Evolutionary conservation across 1,139 yeast genomes (phyloP), one percentile per base, ranked within the genome.

Genomic region (Pneumocystis murina): DNA sequence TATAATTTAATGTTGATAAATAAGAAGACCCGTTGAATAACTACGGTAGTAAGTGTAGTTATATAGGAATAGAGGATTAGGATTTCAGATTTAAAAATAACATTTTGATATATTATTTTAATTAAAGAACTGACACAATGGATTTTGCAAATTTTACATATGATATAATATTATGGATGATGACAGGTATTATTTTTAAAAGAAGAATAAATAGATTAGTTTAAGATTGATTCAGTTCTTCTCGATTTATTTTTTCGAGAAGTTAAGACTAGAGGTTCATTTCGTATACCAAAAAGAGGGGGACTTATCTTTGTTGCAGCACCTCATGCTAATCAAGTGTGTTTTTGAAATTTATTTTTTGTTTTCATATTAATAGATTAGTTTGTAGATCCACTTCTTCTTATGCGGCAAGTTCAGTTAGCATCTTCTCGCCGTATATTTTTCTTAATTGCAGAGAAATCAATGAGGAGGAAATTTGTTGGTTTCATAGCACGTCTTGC

Each of bases 231-330:
- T 38, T 14, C 71, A 39, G 71, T 75, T 40, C 77, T 80, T 10
- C 79, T 82, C 68, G 78, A 78, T 67, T 76, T 82, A 66, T 92
- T 92, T 77, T 92, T 92, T 75, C 78, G 97, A 67, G 96, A 91
- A 72, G 87, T 91, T 68, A 79, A 91, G 66, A 86, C 96, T 3
- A 80, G 98, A 67, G 97, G 97, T 2, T 94, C 96, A 0, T 91
- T 85, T 76, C 79, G 91, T 64, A 82, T 92, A 64, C 97, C 98
- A 2, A 79, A 82, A 58, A 73, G 79, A 12, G 97, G 96, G 0
- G 95, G 97, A 0, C 84, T 90, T 30, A 90, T 92, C 65, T 88
- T 92, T 72, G 97, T 92, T 59, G 97, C 94, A 1, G 98, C 97
- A 8, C 97, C 97, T 8, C 98, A 91, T 76, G 96, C 96, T 43